Evolutionary conservation across 2,329 filamentous ascomycete genomes (phyloP), one percentile per base, ranked within the genome.

Genomic region (Xylaria sp.): DNA sequence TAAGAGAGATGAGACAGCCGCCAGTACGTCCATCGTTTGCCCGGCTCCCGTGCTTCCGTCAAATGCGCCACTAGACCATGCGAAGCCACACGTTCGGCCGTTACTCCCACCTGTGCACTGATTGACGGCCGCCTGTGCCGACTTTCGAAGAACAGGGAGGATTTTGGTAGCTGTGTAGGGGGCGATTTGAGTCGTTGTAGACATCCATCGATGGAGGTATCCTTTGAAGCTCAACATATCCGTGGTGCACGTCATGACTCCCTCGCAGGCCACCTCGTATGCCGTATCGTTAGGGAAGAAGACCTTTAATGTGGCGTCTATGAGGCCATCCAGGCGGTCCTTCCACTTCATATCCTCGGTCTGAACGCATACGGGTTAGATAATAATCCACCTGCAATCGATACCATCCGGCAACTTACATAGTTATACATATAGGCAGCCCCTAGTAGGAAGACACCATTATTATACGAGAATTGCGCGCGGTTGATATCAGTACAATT

Each of bases 201-300:
- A 73, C 71, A 81, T 73, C 80, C 83, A 88, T 57, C 85, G 84
- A 28, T 81, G 75, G 4, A 87, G 75, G 69, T 86, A 87, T 25
- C 83, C 84, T 72, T 87, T 88, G 81, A 86, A 88, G 43, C 80
- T 81, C 66, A 81, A 78, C 73, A 87, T 84, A 68, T 88, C 85
- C 23, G 81, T 78, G 67, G 86, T 83, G 76, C 86, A 88, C 6
- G 73, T 80, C 67, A 76, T 75, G 43, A 72, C 68, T 40, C 70
- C 73, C 72, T 88, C 86, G 73, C 86, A 88, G 9, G 81, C 78
- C 42, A 75, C 74, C 69, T 88, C 85, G 70, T 77, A 84, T 74
- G 87, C 84, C 69, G 87, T 71, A 56, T 70, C 60, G 33, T 75
- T 76, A 54, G 80, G 74, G 59, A 81, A 79, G 77, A 88, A 87